phyloP scores from a whole-genome alignment of 768 basidiomycete genomes.

The Amanita rubescens region DNA sequence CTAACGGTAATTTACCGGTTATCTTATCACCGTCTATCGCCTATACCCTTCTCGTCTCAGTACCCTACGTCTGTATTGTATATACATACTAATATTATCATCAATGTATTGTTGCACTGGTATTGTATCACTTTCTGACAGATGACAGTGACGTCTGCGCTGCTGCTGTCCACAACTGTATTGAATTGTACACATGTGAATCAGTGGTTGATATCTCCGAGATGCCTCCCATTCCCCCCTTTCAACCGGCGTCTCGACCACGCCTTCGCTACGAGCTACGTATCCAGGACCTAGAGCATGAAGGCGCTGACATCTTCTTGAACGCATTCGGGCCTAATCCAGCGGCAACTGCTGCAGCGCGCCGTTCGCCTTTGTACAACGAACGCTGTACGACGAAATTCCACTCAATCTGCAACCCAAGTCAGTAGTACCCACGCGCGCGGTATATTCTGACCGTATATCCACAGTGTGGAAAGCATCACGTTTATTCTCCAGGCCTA shows the following conservation, averaged over 20 bases:
- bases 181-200: too few species aligned
- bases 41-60: not conserved
- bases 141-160: too few species aligned
- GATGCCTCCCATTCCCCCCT: not conserved
- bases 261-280: not conserved
- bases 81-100: not conserved
- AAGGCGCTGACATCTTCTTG: not conserved
- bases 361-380: not conserved
- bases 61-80: conserved; percentile 1
- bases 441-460: conserved; percentile 4
- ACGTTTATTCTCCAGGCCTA: conserved; percentile 53
- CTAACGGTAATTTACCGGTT: not conserved
- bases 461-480: conserved; percentile 42
- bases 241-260: not conserved
- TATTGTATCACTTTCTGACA: not conserved
- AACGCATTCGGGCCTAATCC: not conserved
- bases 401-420: not conserved
- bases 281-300: not conserved
- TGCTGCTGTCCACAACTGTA: too few species aligned
- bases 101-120: not conserved
- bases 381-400: not conserved
- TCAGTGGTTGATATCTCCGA: too few species aligned
- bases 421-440: not conserved
- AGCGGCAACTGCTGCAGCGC: not conserved
- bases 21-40: not conserved